These are phyloP conservation scores for Wickerhamiella siamensis DNA, from an alignment of 805 yeast genomes.

Conservation along the genomic window DNA sequence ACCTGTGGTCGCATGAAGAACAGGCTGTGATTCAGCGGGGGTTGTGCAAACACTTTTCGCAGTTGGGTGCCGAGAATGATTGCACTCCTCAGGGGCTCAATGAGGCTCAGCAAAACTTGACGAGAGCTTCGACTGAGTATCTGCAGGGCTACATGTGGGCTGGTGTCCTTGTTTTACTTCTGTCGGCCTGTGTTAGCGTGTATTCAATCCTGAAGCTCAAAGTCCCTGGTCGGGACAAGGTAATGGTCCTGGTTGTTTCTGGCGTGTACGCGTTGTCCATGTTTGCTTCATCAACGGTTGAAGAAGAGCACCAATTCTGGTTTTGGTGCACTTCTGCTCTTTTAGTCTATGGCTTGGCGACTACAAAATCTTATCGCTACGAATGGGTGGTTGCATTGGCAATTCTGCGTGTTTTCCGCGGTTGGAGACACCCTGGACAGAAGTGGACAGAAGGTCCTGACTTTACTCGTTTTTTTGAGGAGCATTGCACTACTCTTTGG, in stretches of 20 bases:
- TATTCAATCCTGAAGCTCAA: constrained; percentile 15
- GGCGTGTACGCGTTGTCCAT: constrained; percentile 37
- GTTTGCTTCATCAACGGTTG: constrained; percentile 82
- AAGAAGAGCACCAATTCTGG: constrained; percentile 95
- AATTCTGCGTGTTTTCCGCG: constrained; percentile 42
- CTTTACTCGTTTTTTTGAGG: constrained; percentile 32
- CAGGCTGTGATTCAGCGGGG: constrained; percentile 14
- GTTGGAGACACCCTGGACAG: constrained; percentile 88
- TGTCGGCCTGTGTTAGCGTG: constrained; percentile 24
- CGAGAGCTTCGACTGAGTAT: constrained; percentile 51
- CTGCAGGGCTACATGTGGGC: constrained; percentile 35
- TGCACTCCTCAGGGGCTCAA: constrained; percentile 23
- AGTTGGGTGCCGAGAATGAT: not conserved
- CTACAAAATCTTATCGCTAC: not conserved
- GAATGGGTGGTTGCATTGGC: constrained; percentile 14
- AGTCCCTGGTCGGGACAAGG: constrained; percentile 8
- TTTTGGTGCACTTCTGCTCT: constrained; percentile 51
- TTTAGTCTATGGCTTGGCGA: constrained; percentile 6
- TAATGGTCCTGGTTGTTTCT: constrained; percentile 19
- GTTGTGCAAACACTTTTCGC: constrained; percentile 17
- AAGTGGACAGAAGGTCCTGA: constrained; percentile 45
- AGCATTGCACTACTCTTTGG: constrained; percentile 15
- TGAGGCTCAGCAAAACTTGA: constrained; percentile 24
- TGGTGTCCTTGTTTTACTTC: constrained; percentile 27
- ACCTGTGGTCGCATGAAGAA: constrained; percentile 29